Conservation (phyloP, 805 yeast genomes). For the Saturnispora bothae region DNA sequence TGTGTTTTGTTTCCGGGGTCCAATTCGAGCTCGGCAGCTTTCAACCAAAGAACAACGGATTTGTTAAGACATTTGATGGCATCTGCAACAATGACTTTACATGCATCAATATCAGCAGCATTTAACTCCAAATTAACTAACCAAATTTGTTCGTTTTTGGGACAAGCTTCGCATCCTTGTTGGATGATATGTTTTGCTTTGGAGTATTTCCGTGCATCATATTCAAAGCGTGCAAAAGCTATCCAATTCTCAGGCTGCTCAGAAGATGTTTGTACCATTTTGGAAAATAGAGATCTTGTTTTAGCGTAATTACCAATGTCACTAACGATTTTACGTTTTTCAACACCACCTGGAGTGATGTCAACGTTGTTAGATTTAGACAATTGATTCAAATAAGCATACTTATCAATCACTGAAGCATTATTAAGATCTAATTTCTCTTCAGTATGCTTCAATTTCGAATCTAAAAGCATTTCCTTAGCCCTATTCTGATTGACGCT, state of each 20-base stretch:
- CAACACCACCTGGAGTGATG: no score
- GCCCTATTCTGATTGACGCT: constrained; percentile 50
- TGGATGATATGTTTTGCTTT: constrained; percentile 51
- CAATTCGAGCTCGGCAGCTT: constrained; percentile 56
- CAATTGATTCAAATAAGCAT: constrained; percentile 34
- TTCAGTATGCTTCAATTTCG: constrained; percentile 31
- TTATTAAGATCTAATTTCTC: constrained; percentile 21
- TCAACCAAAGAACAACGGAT: constrained; percentile 61
- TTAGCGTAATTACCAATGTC: constrained; percentile 47
- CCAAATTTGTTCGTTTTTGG: constrained; percentile 69
- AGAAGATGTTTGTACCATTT: constrained; percentile 66
- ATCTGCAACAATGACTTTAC: constrained; percentile 52
- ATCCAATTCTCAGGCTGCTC: constrained; percentile 73
- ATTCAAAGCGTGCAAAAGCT: constrained; percentile 73
- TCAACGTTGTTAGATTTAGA: constrained; percentile 9
- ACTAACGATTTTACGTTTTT: constrained; percentile 18
- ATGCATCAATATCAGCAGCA: constrained; percentile 30
- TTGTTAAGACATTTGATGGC: constrained; percentile 49
- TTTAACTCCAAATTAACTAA: constrained; percentile 64
- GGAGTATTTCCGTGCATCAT: constrained; percentile 42
- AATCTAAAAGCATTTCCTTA: constrained; percentile 46
- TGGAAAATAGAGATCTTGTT: constrained; percentile 50
- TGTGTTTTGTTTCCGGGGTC: constrained; percentile 43
- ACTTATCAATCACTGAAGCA: constrained; percentile 23
- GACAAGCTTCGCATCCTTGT: constrained; percentile 68